Conservation (phyloP, 2,329 filamentous ascomycete genomes). For the Sclerotinia spermophila region DNA sequence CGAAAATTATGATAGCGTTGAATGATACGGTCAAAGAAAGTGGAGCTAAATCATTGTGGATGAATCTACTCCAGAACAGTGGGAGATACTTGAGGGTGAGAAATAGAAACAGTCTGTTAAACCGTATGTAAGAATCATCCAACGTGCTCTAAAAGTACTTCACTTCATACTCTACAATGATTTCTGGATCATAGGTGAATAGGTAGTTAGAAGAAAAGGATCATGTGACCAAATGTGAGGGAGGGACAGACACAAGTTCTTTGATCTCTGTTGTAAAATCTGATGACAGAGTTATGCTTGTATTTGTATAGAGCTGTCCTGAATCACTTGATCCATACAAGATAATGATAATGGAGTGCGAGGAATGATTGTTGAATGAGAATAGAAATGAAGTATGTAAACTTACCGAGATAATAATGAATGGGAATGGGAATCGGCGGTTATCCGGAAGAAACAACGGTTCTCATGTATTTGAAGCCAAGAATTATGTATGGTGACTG, state of each 20-base stretch:
- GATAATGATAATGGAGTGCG: background rate
- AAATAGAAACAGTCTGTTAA: background rate
- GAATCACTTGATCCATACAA: background rate
- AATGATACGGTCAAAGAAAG: background rate
- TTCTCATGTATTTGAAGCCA: background rate
- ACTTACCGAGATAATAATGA: slow-evolving; percentile 7
- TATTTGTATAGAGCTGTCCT: background rate
- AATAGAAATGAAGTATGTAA: background rate
- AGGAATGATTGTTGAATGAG: background rate
- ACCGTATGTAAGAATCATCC: too few species aligned
- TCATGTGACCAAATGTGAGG: background rate
- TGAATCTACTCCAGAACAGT: background rate
- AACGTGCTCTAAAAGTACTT: background rate
- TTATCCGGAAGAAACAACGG: background rate
- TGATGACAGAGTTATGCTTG: background rate
- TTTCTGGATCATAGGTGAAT: background rate
- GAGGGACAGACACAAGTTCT: background rate
- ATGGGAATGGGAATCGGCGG: background rate
- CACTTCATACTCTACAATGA: background rate
- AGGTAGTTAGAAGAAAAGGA: background rate
- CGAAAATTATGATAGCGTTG: background rate
- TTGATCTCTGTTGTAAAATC: background rate
- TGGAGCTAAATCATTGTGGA: background rate
- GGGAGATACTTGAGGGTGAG: background rate
- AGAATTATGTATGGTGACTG: background rate